These are phyloP conservation scores for Rhizopogon vesiculosus DNA, from an alignment of 768 basidiomycete species.

Conservation along the genomic window DNA sequence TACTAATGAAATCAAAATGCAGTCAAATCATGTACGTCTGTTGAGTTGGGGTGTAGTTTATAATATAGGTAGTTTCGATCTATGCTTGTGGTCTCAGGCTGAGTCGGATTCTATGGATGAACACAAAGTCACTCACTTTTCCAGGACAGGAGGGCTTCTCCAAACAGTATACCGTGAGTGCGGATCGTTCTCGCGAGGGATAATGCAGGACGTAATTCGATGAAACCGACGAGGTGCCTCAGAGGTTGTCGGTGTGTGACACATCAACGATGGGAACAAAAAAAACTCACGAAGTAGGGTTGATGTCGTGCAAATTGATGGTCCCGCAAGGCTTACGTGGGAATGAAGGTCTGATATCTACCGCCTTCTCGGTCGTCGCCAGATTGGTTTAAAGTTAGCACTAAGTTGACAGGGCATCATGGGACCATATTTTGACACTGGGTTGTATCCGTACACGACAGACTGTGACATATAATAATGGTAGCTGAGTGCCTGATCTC, in stretches of 20 bases:
- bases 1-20: background rate
- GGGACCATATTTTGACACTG: constrained; percentile 18
- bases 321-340: too few species aligned
- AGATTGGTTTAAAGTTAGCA: background rate
- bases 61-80: background rate
- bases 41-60: background rate
- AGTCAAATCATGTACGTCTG: background rate
- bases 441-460: constrained; percentile 26
- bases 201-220: too few species aligned
- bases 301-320: too few species aligned
- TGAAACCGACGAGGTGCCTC: too few species aligned
- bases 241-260: too few species aligned
- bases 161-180: background rate
- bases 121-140: background rate
- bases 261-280: too few species aligned
- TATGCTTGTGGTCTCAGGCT: background rate
- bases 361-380: too few species aligned
- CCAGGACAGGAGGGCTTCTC: background rate
- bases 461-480: constrained; percentile 20
- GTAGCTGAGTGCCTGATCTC: constrained; percentile 18
- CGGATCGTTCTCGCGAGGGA: too few species aligned
- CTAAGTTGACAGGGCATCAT: constrained; percentile 18
- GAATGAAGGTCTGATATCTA: too few species aligned
- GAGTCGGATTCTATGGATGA: background rate
- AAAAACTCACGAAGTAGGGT: too few species aligned